These are phyloP conservation scores for Plasmodium falciparum DNA, from an alignment of 169 alveolate species.

Conservation along the genomic window DNA sequence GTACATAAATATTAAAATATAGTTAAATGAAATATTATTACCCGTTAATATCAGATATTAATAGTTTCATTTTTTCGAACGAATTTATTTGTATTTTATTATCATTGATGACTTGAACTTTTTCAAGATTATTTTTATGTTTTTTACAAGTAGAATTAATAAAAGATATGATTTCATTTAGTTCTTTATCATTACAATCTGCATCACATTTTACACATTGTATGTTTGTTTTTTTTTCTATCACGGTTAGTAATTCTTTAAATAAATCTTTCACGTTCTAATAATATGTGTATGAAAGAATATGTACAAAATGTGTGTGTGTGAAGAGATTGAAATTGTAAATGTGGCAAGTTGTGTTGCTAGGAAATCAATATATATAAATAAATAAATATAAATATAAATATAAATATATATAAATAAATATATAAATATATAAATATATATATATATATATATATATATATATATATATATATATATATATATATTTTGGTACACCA, in stretches of 20 bases:
- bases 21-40: not conserved
- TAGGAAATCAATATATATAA: not conserved
- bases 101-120: not conserved
- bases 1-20: no score
- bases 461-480: not conserved
- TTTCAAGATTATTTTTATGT: not conserved
- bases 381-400: not conserved
- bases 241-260: constrained; percentile 21
- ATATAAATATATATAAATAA: not conserved
- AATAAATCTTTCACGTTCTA: constrained; percentile 34
- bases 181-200: constrained; percentile 40
- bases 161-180: constrained; percentile 25
- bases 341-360: not conserved
- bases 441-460: not conserved
- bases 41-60: constrained; percentile 65
- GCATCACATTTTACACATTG: constrained; percentile 27
- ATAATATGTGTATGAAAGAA: not conserved
- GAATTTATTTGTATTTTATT: constrained; percentile 22
- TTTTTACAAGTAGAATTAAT: constrained; percentile 35
- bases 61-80: constrained; percentile 36
- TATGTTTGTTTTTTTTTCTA: constrained; percentile 40
- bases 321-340: not conserved
- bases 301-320: not conserved
- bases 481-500: not conserved
- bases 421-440: not conserved